Evolutionary conservation across 2,329 filamentous ascomycete genomes (phyloP), one percentile per base, ranked within the genome.

Genomic region (Dothideomycetes sp.): DNA sequence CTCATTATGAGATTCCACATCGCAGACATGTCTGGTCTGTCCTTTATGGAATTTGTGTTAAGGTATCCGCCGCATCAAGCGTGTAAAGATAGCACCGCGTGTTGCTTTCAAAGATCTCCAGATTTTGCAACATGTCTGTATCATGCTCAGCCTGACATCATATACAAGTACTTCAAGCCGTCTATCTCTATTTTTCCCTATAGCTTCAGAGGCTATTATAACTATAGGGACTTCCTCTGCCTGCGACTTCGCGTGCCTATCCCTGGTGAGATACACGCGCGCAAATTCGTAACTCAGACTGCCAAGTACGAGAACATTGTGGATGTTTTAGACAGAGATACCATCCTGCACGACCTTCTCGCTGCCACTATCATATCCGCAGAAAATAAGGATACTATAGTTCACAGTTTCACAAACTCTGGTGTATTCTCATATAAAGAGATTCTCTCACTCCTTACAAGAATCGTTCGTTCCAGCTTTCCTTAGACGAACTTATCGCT

Each of bases 381-480:
- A 19, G 73, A 80, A 56, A 68, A 78, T 59, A 62, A 64, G 28
- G 77, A 80, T 29, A 73, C 69, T 1, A 78, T 78, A 13, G 64
- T 82, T 49, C 80, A 77, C 61, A 82, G 82, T 63, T 81, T 82
- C 58, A 81, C 77, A 45, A 82, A 82, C 61, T 78, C 78, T 0
- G 78, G 78, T 10, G 74, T 76, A 47, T 81, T 82, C 56, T 78
- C 75, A n/a, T 78, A 82, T 61, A 82, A 82, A 57, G 76, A 82
- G 60, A 76, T 82, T 5, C 64, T 82, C 27, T 51, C 62, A 2
- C 62, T 82, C 29, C 81, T 80, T 62, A 72, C 70, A 51, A 69
- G 80, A 47, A 75, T 78, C 48, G 70, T 82, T 25, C 69, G 76
- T 28, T 78, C 78, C 2, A 56, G 54, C 19, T 74, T 78, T 51